These are phyloP conservation scores for Floccularia luteovirens DNA, from an alignment of 768 basidiomycete genomes.

Conservation along the genomic window DNA sequence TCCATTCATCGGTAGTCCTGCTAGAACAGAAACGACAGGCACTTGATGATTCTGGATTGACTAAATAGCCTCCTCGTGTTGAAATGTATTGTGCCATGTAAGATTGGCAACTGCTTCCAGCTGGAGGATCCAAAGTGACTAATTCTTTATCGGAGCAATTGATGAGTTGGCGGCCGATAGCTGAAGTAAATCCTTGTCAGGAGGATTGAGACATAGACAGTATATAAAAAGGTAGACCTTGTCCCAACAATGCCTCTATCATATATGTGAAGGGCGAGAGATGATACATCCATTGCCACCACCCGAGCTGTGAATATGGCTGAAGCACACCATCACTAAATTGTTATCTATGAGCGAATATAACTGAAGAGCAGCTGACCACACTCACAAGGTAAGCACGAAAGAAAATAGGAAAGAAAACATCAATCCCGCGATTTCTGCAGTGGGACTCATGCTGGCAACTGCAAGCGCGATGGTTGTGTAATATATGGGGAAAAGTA, in stretches of 20 bases:
- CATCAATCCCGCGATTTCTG: constrained; percentile 45
- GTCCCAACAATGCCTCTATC: constrained; percentile 39
- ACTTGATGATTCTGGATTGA: constrained; percentile 43
- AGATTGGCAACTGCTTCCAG: constrained; percentile 40
- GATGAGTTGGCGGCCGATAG: constrained; percentile 31
- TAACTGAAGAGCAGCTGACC: not conserved
- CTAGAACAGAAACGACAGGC: constrained; percentile 54
- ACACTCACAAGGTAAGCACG: constrained; percentile 44
- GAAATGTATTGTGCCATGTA: constrained; percentile 47
- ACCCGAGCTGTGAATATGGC: constrained; percentile 47
- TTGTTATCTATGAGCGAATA: constrained; percentile 1
- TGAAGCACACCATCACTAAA: constrained; percentile 53
- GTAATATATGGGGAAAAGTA: constrained; percentile 59
- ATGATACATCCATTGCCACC: constrained; percentile 62
- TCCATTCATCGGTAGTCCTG: constrained; percentile 52
- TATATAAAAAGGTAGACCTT: constrained; percentile 34
- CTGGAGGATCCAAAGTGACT: constrained; percentile 42
- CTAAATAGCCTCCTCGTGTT: constrained; percentile 46
- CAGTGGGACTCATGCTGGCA: constrained; percentile 49
- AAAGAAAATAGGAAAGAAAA: constrained; percentile 50
- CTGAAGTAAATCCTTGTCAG: constrained; percentile 13
- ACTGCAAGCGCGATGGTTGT: constrained; percentile 45
- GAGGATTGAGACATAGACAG: constrained; percentile 33
- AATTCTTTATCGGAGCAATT: constrained; percentile 47
- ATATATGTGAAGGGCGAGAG: constrained; percentile 45